Conservation (phyloP, 2,329 filamentous ascomycete genomes). For the Parafenestella ontariensis region DNA sequence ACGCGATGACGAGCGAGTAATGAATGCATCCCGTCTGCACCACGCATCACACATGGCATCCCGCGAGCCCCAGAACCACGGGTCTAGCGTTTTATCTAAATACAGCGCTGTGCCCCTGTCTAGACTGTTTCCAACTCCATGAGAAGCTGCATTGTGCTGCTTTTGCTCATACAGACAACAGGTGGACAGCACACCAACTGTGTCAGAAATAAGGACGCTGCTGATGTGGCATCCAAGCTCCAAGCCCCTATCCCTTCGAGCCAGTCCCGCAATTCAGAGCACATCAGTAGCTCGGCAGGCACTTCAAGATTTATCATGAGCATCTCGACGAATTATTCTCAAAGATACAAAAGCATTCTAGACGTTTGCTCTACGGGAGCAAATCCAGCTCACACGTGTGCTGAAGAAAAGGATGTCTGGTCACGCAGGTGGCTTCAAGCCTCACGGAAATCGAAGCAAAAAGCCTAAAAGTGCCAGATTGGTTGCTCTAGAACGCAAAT, state of each 20-base stretch:
- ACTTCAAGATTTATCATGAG: not conserved
- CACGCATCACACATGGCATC: slow-evolving; percentile 24
- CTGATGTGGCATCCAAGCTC: slow-evolving; percentile 1
- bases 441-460: slow-evolving; percentile 39
- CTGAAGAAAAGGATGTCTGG: slow-evolving; percentile 35
- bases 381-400: not conserved
- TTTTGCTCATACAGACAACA: not conserved
- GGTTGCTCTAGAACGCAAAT: slow-evolving; percentile 53
- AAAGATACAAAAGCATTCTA: not conserved
- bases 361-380: not conserved
- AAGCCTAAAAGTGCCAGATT: slow-evolving; percentile 47
- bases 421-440: slow-evolving; percentile 50
- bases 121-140: not conserved
- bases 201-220: not conserved
- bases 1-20: slow-evolving; percentile 33
- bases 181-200: not conserved
- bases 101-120: slow-evolving; percentile 19
- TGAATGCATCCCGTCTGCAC: slow-evolving; percentile 21
- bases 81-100: slow-evolving; percentile 19
- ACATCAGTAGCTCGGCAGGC: not conserved
- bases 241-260: not conserved
- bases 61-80: slow-evolving; percentile 27
- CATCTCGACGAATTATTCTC: not conserved
- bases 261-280: not conserved
- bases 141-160: not conserved